A percentile compares a stretch with the other conserved stretches of the same genome.
These are phyloP conservation scores for Metschnikowia vanudenii DNA, from an alignment of 805 yeast genomes.

Conservation along the genomic window DNA sequence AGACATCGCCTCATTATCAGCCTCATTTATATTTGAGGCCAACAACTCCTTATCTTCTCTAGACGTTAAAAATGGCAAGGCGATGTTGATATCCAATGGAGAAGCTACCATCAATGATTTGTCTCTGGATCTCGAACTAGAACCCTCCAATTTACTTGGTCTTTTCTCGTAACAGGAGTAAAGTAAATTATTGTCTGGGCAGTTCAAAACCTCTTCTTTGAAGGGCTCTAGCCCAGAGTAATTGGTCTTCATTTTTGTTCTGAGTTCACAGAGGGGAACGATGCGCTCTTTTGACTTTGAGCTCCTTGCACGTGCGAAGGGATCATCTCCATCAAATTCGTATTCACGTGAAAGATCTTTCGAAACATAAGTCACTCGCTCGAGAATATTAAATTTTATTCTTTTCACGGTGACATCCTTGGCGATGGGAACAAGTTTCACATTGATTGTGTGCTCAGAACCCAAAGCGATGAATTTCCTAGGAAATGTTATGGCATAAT, in stretches of 20 bases:
- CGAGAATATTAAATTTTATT: constrained; percentile 63
- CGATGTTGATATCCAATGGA: constrained; percentile 43
- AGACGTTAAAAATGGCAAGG: constrained; percentile 44
- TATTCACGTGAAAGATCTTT: constrained; percentile 51
- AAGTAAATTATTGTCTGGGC: constrained; percentile 60
- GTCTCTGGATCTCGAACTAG: not conserved
- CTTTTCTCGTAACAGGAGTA: constrained; percentile 50
- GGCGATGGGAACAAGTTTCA: constrained; percentile 64
- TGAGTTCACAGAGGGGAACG: constrained; percentile 60
- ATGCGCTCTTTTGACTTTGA: constrained; percentile 43
- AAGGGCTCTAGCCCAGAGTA: constrained; percentile 41
- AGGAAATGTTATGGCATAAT: constrained; percentile 71
- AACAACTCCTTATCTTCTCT: constrained; percentile 30
- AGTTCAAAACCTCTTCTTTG: constrained; percentile 59
- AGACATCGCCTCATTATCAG: constrained; percentile 8
- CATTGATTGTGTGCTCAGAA: constrained; percentile 55
- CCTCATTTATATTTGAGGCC: constrained; percentile 18
- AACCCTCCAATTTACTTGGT: not conserved
- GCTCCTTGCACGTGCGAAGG: constrained; percentile 5
- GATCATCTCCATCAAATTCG: constrained; percentile 46
- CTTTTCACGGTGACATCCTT: constrained; percentile 63
- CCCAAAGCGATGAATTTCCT: constrained; percentile 66
- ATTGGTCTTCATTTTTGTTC: constrained; percentile 46
- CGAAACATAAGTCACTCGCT: constrained; percentile 62
- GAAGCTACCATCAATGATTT: constrained; percentile 36